A percentile compares a stretch with the other conserved stretches of the same genome.
Conservation (phyloP, 2,329 filamentous ascomycete species). For the Fusarium verrucosum region DNA sequence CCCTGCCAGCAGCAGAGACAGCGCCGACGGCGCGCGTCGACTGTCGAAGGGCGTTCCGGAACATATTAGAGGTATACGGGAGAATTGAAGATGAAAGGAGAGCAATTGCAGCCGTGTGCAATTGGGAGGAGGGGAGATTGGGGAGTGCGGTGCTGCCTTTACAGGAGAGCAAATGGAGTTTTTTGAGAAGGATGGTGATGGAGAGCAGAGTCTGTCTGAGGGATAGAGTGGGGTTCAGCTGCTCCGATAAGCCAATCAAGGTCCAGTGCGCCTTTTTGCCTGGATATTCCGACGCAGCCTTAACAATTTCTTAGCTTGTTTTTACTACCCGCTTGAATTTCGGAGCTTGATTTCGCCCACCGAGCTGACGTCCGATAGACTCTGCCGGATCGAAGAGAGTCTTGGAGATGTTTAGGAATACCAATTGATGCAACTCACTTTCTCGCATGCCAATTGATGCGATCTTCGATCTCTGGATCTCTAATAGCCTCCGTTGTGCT, state of each 20-base stretch:
- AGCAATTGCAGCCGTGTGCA: constrained; percentile 71
- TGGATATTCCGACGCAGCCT: constrained; percentile 52
- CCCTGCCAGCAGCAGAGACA: constrained; percentile 90
- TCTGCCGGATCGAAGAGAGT: neutral
- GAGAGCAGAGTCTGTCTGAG: constrained; percentile 56
- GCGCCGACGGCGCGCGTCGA: constrained; percentile 94
- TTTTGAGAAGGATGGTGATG: constrained; percentile 55
- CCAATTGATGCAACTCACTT: neutral
- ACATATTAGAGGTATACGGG: constrained; percentile 76
- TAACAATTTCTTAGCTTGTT: constrained; percentile 50
- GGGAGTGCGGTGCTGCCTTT: constrained; percentile 60
- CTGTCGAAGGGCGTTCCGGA: constrained; percentile 98
- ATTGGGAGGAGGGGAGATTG: constrained; percentile 71
- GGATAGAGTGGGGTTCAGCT: constrained; percentile 52
- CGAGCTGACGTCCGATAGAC: constrained; percentile 31
- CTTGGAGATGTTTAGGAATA: neutral
- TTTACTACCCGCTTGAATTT: constrained; percentile 36
- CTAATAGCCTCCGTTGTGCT: constrained; percentile 4
- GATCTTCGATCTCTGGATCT: constrained; percentile 11
- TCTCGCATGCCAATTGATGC: constrained; percentile 23
- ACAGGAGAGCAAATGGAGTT: constrained; percentile 57
- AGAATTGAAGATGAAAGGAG: constrained; percentile 61
- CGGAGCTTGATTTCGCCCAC: constrained; percentile 40
- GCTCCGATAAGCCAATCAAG: constrained; percentile 49
- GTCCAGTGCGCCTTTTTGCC: constrained; percentile 51